These are phyloP conservation scores for Macrolepiota albuminosa DNA, from an alignment of 768 basidiomycete species.

Conservation along the genomic window DNA sequence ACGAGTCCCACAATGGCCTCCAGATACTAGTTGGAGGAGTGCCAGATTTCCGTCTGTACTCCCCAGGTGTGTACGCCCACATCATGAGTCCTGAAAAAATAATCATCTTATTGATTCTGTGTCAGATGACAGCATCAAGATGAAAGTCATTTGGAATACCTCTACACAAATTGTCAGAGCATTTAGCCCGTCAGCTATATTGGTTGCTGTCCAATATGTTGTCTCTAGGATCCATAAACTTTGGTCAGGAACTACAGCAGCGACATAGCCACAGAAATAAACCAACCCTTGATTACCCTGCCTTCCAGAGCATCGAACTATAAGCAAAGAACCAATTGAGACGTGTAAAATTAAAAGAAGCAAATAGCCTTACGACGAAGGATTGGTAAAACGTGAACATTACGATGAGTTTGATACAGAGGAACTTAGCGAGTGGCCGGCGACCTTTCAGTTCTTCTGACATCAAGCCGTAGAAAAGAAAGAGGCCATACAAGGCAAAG, in stretches of 20 bases:
- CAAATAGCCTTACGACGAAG: slow-evolving; percentile 50
- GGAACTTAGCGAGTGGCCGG: slow-evolving; percentile 79
- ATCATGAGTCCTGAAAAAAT: slow-evolving; percentile 73
- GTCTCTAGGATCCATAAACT: slow-evolving; percentile 41
- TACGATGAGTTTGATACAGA: slow-evolving; percentile 82
- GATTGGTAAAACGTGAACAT: slow-evolving; percentile 89
- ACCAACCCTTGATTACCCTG: slow-evolving; percentile 58
- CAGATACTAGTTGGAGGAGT: slow-evolving; percentile 50
- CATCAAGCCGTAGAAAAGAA: slow-evolving; percentile 80
- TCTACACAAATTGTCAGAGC: slow-evolving; percentile 83
- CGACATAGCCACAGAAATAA: neutral
- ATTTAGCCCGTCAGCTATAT: slow-evolving; percentile 80
- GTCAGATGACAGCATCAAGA: neutral
- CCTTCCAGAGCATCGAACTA: slow-evolving; percentile 67
- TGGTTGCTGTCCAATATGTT: slow-evolving; percentile 76
- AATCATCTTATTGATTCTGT: slow-evolving; percentile 62
- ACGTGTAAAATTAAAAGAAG: neutral
- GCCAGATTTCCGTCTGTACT: slow-evolving; percentile 51
- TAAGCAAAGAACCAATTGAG: neutral
- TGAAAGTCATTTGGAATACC: slow-evolving; percentile 30
- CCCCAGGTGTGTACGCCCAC: slow-evolving; percentile 75
- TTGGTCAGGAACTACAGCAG: neutral
- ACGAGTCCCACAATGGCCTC: slow-evolving; percentile 71
- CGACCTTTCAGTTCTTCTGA: slow-evolving; percentile 74
- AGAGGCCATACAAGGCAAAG: slow-evolving; percentile 80